Evolutionary conservation across 1,284 basidiomycete species (phyloP).

Genomic region (Ceratobasidium sp.): DNA sequence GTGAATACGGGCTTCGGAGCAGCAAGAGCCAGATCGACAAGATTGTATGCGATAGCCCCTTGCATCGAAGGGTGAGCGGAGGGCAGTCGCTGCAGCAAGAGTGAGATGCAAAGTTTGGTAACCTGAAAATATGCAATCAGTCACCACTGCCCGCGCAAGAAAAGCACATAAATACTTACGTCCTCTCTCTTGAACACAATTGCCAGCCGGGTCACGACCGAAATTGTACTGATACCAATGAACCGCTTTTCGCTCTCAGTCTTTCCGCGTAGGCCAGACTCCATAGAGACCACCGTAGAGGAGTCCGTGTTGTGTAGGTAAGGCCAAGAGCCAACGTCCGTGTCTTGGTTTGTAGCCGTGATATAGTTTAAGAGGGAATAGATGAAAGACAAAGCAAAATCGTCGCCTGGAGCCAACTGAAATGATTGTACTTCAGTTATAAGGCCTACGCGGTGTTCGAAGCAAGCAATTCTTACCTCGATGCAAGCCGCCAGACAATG

Average conservation of each 20-base stretch:
- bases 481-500: slow-evolving; percentile 92
- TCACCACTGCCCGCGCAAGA: background rate
- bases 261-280: slow-evolving; percentile 67
- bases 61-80: slow-evolving; percentile 87
- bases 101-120: slow-evolving; percentile 86
- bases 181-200: slow-evolving; percentile 85
- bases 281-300: slow-evolving; percentile 64
- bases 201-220: slow-evolving; percentile 84
- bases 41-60: slow-evolving; percentile 89
- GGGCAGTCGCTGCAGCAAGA: slow-evolving; percentile 89
- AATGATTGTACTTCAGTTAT: slow-evolving; percentile 15
- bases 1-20: slow-evolving; percentile 81
- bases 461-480: slow-evolving; percentile 62
- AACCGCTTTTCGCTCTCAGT: slow-evolving; percentile 87
- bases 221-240: slow-evolving; percentile 90
- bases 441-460: background rate
- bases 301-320: slow-evolving; percentile 59
- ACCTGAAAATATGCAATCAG: slow-evolving; percentile 61
- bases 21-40: slow-evolving; percentile 88
- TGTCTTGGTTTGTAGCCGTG: slow-evolving; percentile 79
- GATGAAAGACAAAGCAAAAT: slow-evolving; percentile 93
- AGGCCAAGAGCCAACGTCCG: slow-evolving; percentile 59
- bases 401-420: slow-evolving; percentile 86
- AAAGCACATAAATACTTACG: slow-evolving; percentile 56
- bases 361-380: slow-evolving; percentile 95